phyloP scores from a whole-genome alignment of 2,329 filamentous ascomycete species.

The Elsinoe ampelina region DNA sequence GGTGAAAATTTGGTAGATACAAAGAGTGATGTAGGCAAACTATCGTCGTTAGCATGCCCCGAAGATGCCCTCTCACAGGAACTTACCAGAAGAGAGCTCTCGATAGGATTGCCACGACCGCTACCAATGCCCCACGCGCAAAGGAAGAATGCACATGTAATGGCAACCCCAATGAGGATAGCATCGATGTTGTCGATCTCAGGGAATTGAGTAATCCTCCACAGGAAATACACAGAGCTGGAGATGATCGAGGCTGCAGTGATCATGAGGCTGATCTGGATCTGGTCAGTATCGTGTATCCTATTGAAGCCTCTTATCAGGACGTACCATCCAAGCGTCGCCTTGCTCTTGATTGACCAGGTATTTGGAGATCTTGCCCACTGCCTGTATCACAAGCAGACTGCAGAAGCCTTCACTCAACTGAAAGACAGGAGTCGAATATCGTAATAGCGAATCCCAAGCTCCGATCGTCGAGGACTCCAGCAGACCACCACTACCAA shows the following conservation, averaged over 20 bases:
- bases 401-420: slow-evolving; percentile 94
- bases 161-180: slow-evolving; percentile 80
- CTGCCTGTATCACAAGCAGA: slow-evolving; percentile 86
- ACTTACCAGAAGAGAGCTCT: slow-evolving; percentile 69
- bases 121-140: slow-evolving; percentile 91
- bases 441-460: slow-evolving; percentile 82
- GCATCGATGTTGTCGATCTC: slow-evolving; percentile 89
- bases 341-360: slow-evolving; percentile 87
- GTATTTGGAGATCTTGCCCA: slow-evolving; percentile 89
- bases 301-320: neutral
- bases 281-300: slow-evolving; percentile 26
- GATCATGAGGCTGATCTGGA: slow-evolving; percentile 75
- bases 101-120: slow-evolving; percentile 86
- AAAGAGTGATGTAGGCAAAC: slow-evolving; percentile 96
- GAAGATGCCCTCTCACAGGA: slow-evolving; percentile 11
- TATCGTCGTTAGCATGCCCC: slow-evolving; percentile 18
- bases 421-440: slow-evolving; percentile 91
- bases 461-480: slow-evolving; percentile 71
- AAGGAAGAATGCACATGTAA: slow-evolving; percentile 86
- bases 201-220: slow-evolving; percentile 87
- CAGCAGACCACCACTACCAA: slow-evolving; percentile 73
- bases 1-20: slow-evolving; percentile 98
- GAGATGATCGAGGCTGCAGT: slow-evolving; percentile 86
- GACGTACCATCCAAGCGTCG: slow-evolving; percentile 88
- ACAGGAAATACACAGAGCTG: slow-evolving; percentile 90